Evolutionary conservation across 805 yeast species (phyloP).

Genomic region (Vanderwaltozyma yarrowii): DNA sequence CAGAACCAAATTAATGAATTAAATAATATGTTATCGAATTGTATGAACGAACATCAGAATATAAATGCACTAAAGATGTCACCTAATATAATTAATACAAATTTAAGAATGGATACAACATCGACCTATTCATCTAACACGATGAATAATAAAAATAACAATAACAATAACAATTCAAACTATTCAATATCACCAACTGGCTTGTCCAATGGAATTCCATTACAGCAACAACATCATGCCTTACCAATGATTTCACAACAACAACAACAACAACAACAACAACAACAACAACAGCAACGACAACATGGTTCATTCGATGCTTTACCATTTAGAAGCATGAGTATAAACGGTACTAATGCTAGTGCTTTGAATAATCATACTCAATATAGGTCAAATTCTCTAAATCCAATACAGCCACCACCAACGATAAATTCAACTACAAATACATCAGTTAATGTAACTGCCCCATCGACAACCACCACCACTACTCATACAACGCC

Average conservation of each 20-base stretch:
- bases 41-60: not conserved
- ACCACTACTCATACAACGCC: no score
- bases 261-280: not conserved
- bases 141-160: not conserved
- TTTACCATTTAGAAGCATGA: no score
- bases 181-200: no score
- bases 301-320: not conserved
- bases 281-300: not conserved
- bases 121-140: not conserved
- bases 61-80: no score
- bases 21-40: conserved; percentile 3
- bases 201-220: not conserved
- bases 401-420: no score
- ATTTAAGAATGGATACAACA: not conserved
- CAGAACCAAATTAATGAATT: conserved; percentile 23
- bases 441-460: no score
- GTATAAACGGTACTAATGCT: no score
- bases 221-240: not conserved
- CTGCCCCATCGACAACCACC: no score
- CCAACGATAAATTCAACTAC: no score
- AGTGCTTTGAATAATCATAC: no score
- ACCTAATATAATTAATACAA: not conserved
- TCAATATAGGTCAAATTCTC: no score
- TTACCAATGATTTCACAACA: not conserved
- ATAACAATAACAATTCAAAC: not conserved